These are phyloP conservation scores for Macadamia integrifolia DNA, from an alignment of 164 flowering plant species.

Conservation along the genomic window DNA sequence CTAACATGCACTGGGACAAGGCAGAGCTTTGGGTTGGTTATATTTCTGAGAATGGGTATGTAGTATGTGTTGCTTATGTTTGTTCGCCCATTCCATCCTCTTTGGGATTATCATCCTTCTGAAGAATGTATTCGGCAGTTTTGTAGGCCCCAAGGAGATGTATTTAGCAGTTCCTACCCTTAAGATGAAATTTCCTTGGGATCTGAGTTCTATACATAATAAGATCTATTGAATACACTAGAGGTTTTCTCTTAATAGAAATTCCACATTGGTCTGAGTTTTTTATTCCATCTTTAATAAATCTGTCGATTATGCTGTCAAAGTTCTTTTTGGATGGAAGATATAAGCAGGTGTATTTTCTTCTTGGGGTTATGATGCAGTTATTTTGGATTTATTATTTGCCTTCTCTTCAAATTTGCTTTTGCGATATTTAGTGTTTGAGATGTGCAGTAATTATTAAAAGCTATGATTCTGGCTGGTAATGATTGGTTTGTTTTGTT, in stretches of 20 bases:
- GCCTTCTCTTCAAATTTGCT: background rate
- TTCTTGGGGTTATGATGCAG: background rate
- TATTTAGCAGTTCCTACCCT: background rate
- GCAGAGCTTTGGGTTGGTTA: slow-evolving; percentile 95
- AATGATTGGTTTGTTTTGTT: too few species aligned
- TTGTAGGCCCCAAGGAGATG: background rate
- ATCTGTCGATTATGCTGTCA: too few species aligned
- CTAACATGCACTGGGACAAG: slow-evolving; percentile 98
- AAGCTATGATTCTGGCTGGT: too few species aligned
- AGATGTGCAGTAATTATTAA: too few species aligned
- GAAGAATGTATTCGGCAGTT: background rate
- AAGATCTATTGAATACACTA: too few species aligned
- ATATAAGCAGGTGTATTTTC: background rate
- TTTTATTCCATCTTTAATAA: background rate
- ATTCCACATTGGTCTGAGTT: background rate
- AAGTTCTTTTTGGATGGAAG: too few species aligned
- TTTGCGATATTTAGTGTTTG: too few species aligned
- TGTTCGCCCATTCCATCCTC: background rate
- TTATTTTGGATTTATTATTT: background rate
- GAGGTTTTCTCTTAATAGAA: background rate
- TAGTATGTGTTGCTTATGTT: slow-evolving; percentile 1
- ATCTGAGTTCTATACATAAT: background rate
- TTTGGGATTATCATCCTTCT: background rate
- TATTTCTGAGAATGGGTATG: slow-evolving; percentile 77
- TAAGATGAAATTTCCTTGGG: background rate